Evolutionary conservation across 495 filamentous ascomycete genomes (phyloP), one percentile per base, ranked within the genome.

Genomic region (Endocarpon pusillum): DNA sequence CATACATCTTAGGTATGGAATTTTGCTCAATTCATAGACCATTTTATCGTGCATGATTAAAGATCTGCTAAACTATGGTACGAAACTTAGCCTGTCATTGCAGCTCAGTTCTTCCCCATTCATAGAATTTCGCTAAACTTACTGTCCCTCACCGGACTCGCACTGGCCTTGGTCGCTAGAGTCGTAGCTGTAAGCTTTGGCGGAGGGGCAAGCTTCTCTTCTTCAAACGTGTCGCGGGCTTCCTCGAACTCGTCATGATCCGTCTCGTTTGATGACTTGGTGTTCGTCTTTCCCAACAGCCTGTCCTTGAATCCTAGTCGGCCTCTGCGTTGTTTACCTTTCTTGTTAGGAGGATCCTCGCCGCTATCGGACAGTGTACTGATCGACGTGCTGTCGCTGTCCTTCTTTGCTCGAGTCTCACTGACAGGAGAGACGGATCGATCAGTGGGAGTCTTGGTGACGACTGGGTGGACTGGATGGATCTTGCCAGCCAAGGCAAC

Each of bases 401-500:
- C 34, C 21, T 8, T 12, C 10, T 28, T 24, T 12, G 14, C n/a
- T 12, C 7, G 9, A 1, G 11, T 24, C 19, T 31, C 28, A 14
- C 19, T 17, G 7, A 17, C 12, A 14, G 28, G 28, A 14, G 28
- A 31, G 12, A 31, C 28, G 4, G 28, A n/a, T 19, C 6, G 17
- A 1, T 28, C 32, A 21, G 36, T 17, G 20, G 27, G n/a, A 31
- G 15, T 21, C 33, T 42, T 20, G 16, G 34, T 30, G 15, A 32
- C 35, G 11, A 33, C 37, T 19, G 32, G 30, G 15, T 39, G 22
- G 11, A 33, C 37, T 19, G 32, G 30, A 16, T 17, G 2, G 25
- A 30, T 3, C 35, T 55, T 53, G 1, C 61, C 61, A 4, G 63
- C 66, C 51, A 69, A 43, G 8, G 66, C 63, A 1, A 69, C 64